Evolutionary conservation across 225 moss, liverwort and hornwort species (phyloP), one percentile per base, ranked within the genome.

Genomic region (Neckera pumila): DNA sequence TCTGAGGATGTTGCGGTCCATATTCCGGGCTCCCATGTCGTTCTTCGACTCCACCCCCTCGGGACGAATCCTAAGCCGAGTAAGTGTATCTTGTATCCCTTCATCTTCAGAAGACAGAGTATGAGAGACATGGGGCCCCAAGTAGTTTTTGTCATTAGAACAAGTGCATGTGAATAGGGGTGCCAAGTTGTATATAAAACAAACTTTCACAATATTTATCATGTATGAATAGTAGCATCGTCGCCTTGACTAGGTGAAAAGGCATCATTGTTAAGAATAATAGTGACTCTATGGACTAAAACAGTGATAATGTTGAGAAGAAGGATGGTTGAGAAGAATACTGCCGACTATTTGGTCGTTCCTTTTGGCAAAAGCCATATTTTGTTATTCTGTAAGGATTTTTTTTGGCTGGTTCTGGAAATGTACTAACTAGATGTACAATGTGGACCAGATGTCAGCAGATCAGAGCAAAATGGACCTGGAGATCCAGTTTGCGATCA

Each of bases 1-100:
- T 59, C 57, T 84, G 51, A 89, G 71, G 40, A 96, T 97, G 97
- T 33, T 98, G 86, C 91, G 87, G 22, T 94, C 92, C 42, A 86
- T 97, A 60, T 97, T 98, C 54, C 90, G 88, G 36, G 98, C 98
- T 13, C 96, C 97, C 38, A 95, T 97, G 96, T 90, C 94, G 3
- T 95, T 97, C 90, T 97, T 98, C 60, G 97, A 97, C 80, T 94
- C 95, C 23, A 96, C 96, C 23, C 97, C 98, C 12, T 91, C 92
- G 20, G 96, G 96, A 54, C 91, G 96, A 85, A 97, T 97, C 17
- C 86, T 96, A 65, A 92, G 86, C 57, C 94, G 98, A 73, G 98
- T 98, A 95, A 33, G 92, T 76, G 34, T 22, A 31, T 73, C 40
- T 12, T 61, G 36, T 36, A 25, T 57, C 62, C 26, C 45, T 76